Percentiles rank a stretch among this genome's conserved stretches.
Conservation (phyloP, 1,139 yeast species). For the Blastobotrys proliferans region DNA sequence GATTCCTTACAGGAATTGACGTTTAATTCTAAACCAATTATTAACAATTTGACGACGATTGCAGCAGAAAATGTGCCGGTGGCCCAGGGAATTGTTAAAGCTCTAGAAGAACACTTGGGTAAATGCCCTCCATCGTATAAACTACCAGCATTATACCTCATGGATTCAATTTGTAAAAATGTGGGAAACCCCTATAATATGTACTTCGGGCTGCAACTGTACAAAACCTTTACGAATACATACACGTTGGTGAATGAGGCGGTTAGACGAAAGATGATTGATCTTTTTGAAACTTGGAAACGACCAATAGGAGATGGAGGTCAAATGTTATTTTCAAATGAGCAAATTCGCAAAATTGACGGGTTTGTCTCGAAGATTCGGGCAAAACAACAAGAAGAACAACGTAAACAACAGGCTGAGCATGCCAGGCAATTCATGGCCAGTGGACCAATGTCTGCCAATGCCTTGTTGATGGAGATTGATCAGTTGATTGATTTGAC, state of each 20-base stretch:
- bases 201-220: conserved; percentile 63
- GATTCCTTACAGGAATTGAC: conserved; percentile 71
- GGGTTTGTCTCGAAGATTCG: conserved; percentile 52
- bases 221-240: conserved; percentile 66
- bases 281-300: conserved; percentile 87
- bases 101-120: conserved; percentile 61
- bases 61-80: conserved; percentile 74
- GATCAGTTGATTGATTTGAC: conserved; percentile 42
- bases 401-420: conserved; percentile 13
- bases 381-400: conserved; percentile 13
- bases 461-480: conserved; percentile 35
- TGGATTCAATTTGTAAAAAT: conserved; percentile 91
- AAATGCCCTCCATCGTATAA: conserved; percentile 78
- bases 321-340: conserved; percentile 66
- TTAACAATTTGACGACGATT: conserved; percentile 75
- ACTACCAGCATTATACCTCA: conserved; percentile 72
- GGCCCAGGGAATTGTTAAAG: conserved; percentile 74
- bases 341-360: conserved; percentile 69
- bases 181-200: conserved; percentile 85
- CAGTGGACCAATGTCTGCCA: conserved; percentile 25
- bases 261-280: conserved; percentile 68
- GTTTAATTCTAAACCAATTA: conserved; percentile 85
- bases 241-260: conserved; percentile 73
- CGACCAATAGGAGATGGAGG: conserved; percentile 52
- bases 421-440: conserved; percentile 17